Evolutionary conservation across 768 basidiomycete genomes (phyloP), one percentile per base, ranked within the genome.

Genomic region (Boletus speciosus): DNA sequence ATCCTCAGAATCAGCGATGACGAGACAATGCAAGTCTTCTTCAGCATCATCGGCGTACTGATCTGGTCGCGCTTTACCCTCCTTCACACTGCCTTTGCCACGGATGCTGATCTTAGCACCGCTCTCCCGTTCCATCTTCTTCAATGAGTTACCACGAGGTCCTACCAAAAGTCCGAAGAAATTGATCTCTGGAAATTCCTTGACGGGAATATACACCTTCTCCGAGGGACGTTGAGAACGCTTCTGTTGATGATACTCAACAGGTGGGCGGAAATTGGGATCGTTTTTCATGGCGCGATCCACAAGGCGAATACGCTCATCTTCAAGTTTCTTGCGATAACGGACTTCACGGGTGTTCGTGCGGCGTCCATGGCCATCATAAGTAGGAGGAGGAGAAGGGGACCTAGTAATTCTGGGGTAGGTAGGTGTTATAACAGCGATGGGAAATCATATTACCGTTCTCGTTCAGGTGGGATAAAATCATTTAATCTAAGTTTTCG

Each of bases 181-280:
- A 71, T 99, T 99, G 79, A 99, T 98, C 74, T 98, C 96, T 2
- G 97, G 97, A 63, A 99, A 99, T 74, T 99, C 97, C 72, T 99
- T 98, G 69, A 98, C 95, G 38, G 97, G 97, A 56, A 99, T 98
- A 70, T 98, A 99, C 57, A 99, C 97, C 74, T 98, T 98, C 56
- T 99, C 97, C 34, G 90, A 90, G 14, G 96, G 95, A 44, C 93
- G 84, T 55, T 91, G 90, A 39, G 90, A 91, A 32, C 93, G 88
- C 72, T 97, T 96, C 69, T 93, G 88, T 70, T 93, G 90, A 59
- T 93, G 90, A 67, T 98, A 96, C 72, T 99, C 97, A 52, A 93
- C 88, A 10, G 97, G 97, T 50, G 97, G 94, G 39, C 90, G 91
- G 79, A 96, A 99, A 68, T 94, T 95, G 16, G 97, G 97, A 66